Evolutionary conservation across 2,329 filamentous ascomycete species (phyloP).

Genomic region (Penicillium sp.): DNA sequence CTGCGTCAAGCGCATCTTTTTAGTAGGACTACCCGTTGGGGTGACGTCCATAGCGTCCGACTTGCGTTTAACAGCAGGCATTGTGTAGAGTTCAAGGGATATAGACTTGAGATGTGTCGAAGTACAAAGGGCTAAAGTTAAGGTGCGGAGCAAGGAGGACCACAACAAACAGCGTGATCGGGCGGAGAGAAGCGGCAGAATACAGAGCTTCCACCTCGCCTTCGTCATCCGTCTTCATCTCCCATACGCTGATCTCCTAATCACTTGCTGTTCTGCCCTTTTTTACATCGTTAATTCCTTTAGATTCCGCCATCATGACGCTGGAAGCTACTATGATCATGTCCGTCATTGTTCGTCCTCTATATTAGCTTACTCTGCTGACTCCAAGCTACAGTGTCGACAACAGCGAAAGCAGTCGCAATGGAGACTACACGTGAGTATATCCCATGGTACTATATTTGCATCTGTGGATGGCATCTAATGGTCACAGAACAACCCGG

Average conservation of each 20-base stretch:
- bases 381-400: conserved; percentile 64
- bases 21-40: conserved; percentile 59
- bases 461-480: conserved; percentile 4
- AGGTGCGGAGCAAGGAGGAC: conserved; percentile 19
- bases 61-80: conserved; percentile 46
- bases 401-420: conserved; percentile 98
- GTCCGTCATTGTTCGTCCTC: conserved; percentile 36
- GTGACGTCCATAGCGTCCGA: conserved; percentile 36
- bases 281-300: conserved; percentile 9
- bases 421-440: conserved; percentile 76
- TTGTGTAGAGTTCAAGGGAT: conserved; percentile 21
- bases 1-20: conserved; percentile 61
- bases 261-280: conserved; percentile 12
- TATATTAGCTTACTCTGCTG: conserved; percentile 16
- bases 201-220: conserved; percentile 28
- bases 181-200: conserved; percentile 25
- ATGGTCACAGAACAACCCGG: conserved; percentile 71
- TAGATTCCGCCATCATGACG: conserved; percentile 70
- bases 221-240: conserved; percentile 29
- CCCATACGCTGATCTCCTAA: conserved; percentile 9
- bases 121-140: conserved; percentile 15
- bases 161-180: conserved; percentile 27
- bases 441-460: background rate
- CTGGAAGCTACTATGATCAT: conserved; percentile 99
- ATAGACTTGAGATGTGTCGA: conserved; percentile 4